Conservation (phyloP, 179 eudicot species). For the Beta corolliflora region DNA sequence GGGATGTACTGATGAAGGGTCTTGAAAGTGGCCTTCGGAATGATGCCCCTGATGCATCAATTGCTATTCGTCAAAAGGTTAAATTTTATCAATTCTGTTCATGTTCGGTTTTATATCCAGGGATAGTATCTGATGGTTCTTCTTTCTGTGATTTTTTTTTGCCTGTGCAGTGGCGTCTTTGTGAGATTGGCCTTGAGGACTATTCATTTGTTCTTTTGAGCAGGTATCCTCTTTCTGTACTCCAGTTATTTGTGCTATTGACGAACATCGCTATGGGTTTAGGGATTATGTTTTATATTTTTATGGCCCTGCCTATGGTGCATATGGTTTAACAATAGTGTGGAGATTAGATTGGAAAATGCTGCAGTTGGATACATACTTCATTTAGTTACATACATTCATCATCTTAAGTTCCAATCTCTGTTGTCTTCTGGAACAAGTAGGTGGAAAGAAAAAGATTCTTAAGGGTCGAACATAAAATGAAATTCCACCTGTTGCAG, state of each 20-base stretch:
- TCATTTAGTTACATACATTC: background rate
- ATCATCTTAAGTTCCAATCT: background rate
- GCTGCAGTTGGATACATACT: background rate
- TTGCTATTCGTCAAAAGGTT: slow-evolving; percentile 99
- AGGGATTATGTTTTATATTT: background rate
- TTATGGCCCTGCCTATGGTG: background rate
- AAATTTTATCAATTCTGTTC: background rate
- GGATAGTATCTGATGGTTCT: slow-evolving; percentile 17
- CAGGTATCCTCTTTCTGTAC: slow-evolving; percentile 55
- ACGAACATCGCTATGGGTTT: background rate
- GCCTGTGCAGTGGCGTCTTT: slow-evolving; percentile 86
- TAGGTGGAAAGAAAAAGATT: too few relatives aligned
- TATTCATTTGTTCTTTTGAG: slow-evolving; percentile 91
- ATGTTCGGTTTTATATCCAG: background rate
- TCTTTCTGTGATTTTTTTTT: slow-evolving; percentile 4
- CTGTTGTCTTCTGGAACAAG: too few relatives aligned
- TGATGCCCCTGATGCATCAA: slow-evolving; percentile 92
- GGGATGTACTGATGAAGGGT: slow-evolving; percentile 71
- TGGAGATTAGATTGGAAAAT: background rate
- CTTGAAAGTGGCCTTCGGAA: slow-evolving; percentile 94
- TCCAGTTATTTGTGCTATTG: background rate
- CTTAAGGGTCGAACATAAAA: too few relatives aligned
- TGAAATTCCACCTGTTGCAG: too few relatives aligned
- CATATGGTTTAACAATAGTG: background rate
- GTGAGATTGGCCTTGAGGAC: slow-evolving; percentile 97